These are phyloP conservation scores for Trichocomaceae sp. DNA, from an alignment of 2,329 filamentous ascomycete species.

Conservation along the genomic window DNA sequence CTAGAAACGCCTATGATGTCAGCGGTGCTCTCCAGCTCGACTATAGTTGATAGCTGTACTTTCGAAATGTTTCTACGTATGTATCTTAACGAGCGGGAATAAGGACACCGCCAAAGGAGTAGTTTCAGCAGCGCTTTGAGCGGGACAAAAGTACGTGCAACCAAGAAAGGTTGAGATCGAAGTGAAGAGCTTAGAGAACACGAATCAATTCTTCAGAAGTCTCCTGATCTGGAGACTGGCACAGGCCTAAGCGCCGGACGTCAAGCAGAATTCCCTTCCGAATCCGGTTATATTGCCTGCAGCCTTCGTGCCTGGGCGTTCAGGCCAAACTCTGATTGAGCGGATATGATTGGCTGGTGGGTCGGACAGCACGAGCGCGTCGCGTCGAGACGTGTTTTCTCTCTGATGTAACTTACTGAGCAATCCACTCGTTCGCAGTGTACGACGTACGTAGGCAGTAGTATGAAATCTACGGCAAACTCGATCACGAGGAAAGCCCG, in stretches of 20 bases:
- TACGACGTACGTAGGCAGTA: too few relatives aligned
- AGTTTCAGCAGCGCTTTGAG: background rate
- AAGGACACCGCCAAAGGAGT: background rate
- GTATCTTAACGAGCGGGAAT: background rate
- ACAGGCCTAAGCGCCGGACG: background rate
- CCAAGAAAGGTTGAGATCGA: background rate
- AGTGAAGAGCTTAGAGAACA: background rate
- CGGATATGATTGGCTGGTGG: background rate
- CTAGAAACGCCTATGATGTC: background rate
- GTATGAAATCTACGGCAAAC: too few relatives aligned
- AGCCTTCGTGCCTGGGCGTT: conserved; percentile 11
- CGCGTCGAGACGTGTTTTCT: conserved; percentile 1
- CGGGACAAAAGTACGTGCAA: background rate
- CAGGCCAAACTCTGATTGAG: background rate
- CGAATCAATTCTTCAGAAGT: background rate
- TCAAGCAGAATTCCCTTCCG: conserved; percentile 1
- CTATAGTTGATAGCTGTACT: background rate
- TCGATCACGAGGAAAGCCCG: background rate
- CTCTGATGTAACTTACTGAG: background rate
- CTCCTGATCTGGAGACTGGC: background rate
- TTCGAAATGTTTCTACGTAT: background rate
- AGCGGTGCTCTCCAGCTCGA: background rate
- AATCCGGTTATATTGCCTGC: conserved; percentile 8
- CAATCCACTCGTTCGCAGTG: too few relatives aligned
- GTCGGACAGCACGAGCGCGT: background rate